Conservation (phyloP, 2,329 filamentous ascomycete genomes). For the Botrytis galanthina region DNA sequence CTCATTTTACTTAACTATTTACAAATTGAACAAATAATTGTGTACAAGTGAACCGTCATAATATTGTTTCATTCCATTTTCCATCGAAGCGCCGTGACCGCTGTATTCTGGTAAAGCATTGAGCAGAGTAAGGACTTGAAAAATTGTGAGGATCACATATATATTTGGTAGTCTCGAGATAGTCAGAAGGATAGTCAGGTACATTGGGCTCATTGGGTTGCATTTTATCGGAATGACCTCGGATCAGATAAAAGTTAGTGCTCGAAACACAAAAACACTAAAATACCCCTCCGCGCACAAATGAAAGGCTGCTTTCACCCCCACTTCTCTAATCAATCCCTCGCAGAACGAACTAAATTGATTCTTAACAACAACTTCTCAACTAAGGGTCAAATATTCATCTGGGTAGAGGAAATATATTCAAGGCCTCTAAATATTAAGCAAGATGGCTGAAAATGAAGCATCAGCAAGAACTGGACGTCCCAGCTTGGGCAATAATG, state of each 20-base stretch:
- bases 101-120: neutral
- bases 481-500: slow-evolving; percentile 38
- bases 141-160: neutral
- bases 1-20: no score
- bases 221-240: neutral
- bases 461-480: slow-evolving; percentile 27
- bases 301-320: neutral
- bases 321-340: neutral
- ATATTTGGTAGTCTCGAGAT: neutral
- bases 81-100: neutral
- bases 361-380: neutral
- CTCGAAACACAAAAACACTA: neutral
- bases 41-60: neutral
- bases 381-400: neutral
- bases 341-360: neutral
- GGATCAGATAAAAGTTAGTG: neutral
- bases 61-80: neutral
- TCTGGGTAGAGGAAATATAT: neutral
- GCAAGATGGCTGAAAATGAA: slow-evolving; percentile 13
- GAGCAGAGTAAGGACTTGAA: neutral
- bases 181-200: slow-evolving; percentile 1
- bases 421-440: neutral
- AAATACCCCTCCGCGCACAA: neutral
- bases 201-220: slow-evolving; percentile 8
- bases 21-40: no score